Evolutionary conservation across 1,284 basidiomycete species (phyloP), one percentile per base, ranked within the genome.

Genomic region (Sanghuangporus sanghuang): DNA sequence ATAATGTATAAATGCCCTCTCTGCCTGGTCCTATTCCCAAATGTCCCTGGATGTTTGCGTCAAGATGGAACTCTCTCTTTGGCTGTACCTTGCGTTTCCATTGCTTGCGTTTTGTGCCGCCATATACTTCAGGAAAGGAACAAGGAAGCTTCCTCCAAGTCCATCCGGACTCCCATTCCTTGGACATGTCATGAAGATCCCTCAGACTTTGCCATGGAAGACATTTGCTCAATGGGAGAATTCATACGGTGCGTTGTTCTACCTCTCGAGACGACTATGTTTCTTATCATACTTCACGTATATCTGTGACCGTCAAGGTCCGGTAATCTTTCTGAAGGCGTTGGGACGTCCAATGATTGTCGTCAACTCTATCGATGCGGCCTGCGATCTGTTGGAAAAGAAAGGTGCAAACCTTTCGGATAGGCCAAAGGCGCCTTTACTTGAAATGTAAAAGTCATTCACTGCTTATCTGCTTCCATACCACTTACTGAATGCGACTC

Each of bases 331-430:
- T 42, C 40, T 11, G 2, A n/a, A 42, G 40, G 40, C 11, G 4
- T 9, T 42, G 38, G 75, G 74, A 6, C 71, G 68, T 4, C 70
- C 74, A 12, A 71, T 76, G 23, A 62, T 79, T 21, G 66, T 81
- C 40, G 58, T 80, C 14, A 77, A 77, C 66, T 73, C 76, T 2
- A 56, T 66, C 2, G 65, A 73, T 56, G 72, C 71, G 0, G 74
- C 76, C 6, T 66, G 68, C 6, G 79, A 80, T 9, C 68, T 80
- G 14, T 64, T 80, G 61, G 77, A 77, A 39, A 78, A 50, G 48
- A 50, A 50, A 6, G 18, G 48, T 18, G 16, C 16, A 21, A 50
- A n/a, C 23, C 18, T 50, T 18, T 52, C 50, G 3, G 50, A 52
- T 14, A 52, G 50, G 32, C 50, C 50, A 11, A 12, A 9, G 21